Evolutionary conservation across 495 filamentous ascomycete species (phyloP), one percentile per base, ranked within the genome.

Genomic region (Xylaria sp.): DNA sequence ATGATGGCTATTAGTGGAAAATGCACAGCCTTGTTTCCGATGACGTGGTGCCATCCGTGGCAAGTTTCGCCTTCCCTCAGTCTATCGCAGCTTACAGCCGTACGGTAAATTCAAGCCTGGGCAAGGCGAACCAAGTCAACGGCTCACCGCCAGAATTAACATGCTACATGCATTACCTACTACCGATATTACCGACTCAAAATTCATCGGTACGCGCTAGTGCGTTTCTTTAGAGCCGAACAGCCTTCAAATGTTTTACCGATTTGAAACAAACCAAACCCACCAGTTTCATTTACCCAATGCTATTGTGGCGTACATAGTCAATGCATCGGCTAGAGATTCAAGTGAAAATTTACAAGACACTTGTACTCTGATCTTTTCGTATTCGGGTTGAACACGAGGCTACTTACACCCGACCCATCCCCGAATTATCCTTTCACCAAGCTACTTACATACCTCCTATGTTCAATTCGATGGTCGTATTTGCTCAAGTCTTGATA

Each of bases 31-130:
- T 62, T 19, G 24, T 48, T 61, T 21, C 41, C 33, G 3, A 61
- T 41, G 40, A 31, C 5, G 61, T 64, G 61, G 40, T 46, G 24
- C 41, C 61, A 64, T 64, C 17, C 6, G 35, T 43, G 59, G 15
- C 35, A 14, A 43, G 15, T 41, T 41, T 62, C 11, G 17, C 37
- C 26, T 24, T 43, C 29, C 12, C 59, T 62, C 59, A 62, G 59
- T 14, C 37, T 29, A 37, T 37, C 57, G 8, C 31, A n/a, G 59
- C 59, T 15, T 62, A 59, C 33, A 21, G 26, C 33, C 33, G 11
- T 43, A 6, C 21, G 14, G 37, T 4, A 62, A 21, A 21, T 37
- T 0, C 4, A 21, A 59, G 11, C 53, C 53, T 7, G 17, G 53
- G 15, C 7, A n/a, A 9, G 19, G 53, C 53, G 29, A 61, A 9